Conservation (phyloP, 2,329 filamentous ascomycete genomes). For the Sporothrix schenckii region DNA sequence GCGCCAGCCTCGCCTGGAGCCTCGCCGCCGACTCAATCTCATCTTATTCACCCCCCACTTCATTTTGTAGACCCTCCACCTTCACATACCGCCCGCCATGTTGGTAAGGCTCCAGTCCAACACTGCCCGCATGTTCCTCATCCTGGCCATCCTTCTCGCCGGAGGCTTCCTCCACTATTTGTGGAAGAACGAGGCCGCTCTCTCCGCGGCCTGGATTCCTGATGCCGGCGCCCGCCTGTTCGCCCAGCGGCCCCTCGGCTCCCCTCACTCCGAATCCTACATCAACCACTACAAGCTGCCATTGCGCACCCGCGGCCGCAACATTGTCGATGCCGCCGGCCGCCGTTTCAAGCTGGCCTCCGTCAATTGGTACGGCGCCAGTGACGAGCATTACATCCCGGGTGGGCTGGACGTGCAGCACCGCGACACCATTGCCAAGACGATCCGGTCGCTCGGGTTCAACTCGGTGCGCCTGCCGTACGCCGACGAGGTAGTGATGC, state of each 20-base stretch:
- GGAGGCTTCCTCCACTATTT: constrained; percentile 49
- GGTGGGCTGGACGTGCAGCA: constrained; percentile 66
- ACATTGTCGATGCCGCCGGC: constrained; percentile 62
- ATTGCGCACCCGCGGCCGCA: constrained; percentile 60
- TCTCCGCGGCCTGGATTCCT: constrained; percentile 54
- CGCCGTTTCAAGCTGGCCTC: constrained; percentile 64
- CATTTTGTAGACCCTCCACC: not conserved
- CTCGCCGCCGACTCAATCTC: not conserved
- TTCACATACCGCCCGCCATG: constrained; percentile 28
- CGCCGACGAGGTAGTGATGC: constrained; percentile 67
- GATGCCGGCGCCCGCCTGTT: constrained; percentile 53
- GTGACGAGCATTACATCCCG: constrained; percentile 66
- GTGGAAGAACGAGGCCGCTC: constrained; percentile 51
- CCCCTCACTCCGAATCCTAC: constrained; percentile 48
- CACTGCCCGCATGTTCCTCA: constrained; percentile 44
- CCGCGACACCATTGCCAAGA: constrained; percentile 61
- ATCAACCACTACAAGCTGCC: constrained; percentile 58
- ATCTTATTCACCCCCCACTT: not conserved
- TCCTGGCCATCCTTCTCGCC: constrained; percentile 45
- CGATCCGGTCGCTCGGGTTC: constrained; percentile 65
- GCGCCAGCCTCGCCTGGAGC: not conserved
- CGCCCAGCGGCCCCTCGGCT: constrained; percentile 52
- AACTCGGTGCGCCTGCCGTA: constrained; percentile 72
- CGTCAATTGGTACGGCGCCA: constrained; percentile 73
- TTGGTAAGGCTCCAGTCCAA: constrained; percentile 34